A percentile compares a stretch with the other conserved stretches of the same genome.
Conservation (phyloP, 768 basidiomycete species). For the Nidula microcarpa region DNA sequence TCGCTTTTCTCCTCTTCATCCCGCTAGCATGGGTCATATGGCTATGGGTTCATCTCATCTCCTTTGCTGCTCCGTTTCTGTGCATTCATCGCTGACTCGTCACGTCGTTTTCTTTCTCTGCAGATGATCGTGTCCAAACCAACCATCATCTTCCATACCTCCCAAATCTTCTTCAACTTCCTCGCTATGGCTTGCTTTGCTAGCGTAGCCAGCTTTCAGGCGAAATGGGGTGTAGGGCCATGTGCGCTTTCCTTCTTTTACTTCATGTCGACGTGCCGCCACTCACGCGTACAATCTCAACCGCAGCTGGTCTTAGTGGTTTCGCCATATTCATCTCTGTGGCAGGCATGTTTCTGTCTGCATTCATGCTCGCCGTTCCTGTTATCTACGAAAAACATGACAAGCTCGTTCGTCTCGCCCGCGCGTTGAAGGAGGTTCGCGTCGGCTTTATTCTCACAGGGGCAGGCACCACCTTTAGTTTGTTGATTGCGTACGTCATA, state of each 20-base stretch:
- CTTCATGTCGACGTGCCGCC: slow-evolving; percentile 6
- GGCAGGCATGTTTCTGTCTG: slow-evolving; percentile 65
- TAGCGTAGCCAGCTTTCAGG: slow-evolving; percentile 85
- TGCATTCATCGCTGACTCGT: background rate
- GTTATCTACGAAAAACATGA: slow-evolving; percentile 86
- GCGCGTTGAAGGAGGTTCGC: slow-evolving; percentile 79
- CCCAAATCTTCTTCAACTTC: slow-evolving; percentile 91
- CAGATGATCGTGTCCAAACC: slow-evolving; percentile 90
- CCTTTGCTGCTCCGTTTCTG: slow-evolving; percentile 4
- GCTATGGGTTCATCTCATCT: slow-evolving; percentile 56
- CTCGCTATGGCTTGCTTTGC: slow-evolving; percentile 90
- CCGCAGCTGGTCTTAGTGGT: slow-evolving; percentile 77
- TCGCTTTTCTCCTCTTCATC: slow-evolving; percentile 62
- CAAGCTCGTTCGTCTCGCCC: slow-evolving; percentile 71
- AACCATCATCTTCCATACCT: slow-evolving; percentile 69
- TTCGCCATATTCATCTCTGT: slow-evolving; percentile 84
- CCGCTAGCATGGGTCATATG: slow-evolving; percentile 64
- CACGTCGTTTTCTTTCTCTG: slow-evolving; percentile 2
- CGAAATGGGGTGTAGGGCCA: slow-evolving; percentile 78
- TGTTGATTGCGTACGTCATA: slow-evolving; percentile 72
- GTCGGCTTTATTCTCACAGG: slow-evolving; percentile 81
- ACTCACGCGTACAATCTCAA: slow-evolving; percentile 10
- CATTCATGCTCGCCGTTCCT: slow-evolving; percentile 74
- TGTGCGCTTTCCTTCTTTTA: slow-evolving; percentile 51
- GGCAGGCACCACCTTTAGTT: slow-evolving; percentile 57